Percentiles rank a stretch among this genome's conserved stretches.
Evolutionary conservation across 352 stramenopile genomes (phyloP).

Genomic region (Pythium grandisporangium): DNA sequence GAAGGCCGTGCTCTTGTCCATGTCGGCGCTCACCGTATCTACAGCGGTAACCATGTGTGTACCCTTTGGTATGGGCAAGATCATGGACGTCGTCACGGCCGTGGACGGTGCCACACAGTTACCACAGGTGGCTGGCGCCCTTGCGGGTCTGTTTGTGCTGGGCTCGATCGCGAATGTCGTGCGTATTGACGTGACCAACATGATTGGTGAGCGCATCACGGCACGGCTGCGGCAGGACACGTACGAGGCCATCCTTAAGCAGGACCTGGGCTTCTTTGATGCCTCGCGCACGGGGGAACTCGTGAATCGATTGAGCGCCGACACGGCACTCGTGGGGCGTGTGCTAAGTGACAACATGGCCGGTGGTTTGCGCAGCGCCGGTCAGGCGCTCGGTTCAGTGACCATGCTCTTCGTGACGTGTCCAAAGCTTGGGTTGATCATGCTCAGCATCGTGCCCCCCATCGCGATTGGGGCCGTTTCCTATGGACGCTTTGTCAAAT

Average conservation of each 20-base stretch:
- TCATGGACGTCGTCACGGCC: constrained; percentile 67
- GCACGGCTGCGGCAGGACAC: constrained; percentile 68
- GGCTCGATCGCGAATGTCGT: constrained; percentile 67
- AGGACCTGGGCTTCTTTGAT: constrained; percentile 92
- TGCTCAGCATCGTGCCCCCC: constrained; percentile 87
- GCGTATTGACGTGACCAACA: constrained; percentile 70
- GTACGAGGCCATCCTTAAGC: constrained; percentile 69
- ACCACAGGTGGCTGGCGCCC: constrained; percentile 34
- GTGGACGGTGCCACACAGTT: constrained; percentile 29
- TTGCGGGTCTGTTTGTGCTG: constrained; percentile 58
- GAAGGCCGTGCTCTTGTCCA: constrained; percentile 47
- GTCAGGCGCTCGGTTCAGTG: constrained; percentile 80
- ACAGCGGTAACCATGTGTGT: constrained; percentile 71
- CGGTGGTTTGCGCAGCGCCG: constrained; percentile 58
- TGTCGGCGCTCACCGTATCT: constrained; percentile 51
- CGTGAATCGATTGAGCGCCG: constrained; percentile 85
- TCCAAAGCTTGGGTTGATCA: constrained; percentile 85
- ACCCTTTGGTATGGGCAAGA: constrained; percentile 72
- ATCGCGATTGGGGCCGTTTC: constrained; percentile 81
- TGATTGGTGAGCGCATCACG: constrained; percentile 83
- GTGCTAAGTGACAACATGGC: constrained; percentile 89
- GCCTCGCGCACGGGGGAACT: constrained; percentile 84
- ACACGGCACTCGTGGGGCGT: constrained; percentile 88
- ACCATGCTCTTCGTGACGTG: constrained; percentile 90
- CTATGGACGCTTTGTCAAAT: constrained; percentile 85